Percentiles rank a stretch among this genome's conserved stretches.
Conservation (phyloP, 2,329 filamentous ascomycete species). For the Teratosphaeria viscida region DNA sequence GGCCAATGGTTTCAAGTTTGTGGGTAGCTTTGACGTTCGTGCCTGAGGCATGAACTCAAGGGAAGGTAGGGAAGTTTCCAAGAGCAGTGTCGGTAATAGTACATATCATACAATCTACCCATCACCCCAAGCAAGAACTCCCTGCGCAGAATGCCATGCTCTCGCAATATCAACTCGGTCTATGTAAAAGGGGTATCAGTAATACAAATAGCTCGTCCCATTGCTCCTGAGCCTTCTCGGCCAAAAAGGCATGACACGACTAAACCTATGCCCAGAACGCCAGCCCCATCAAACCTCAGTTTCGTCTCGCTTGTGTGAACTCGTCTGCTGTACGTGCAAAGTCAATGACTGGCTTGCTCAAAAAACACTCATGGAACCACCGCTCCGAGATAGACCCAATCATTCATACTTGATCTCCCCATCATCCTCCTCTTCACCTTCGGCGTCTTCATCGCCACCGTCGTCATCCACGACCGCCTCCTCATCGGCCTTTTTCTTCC, state of each 20-base stretch:
- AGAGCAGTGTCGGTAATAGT: background rate
- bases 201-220: background rate
- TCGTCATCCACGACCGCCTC: conserved; percentile 14
- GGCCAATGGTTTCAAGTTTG: too few species aligned
- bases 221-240: background rate
- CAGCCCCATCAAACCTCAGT: too few species aligned
- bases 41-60: background rate
- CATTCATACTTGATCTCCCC: conserved; percentile 12
- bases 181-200: background rate
- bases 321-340: background rate
- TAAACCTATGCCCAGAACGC: too few species aligned
- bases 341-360: background rate
- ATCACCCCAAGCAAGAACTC: background rate
- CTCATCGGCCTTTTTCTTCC: conserved; percentile 23
- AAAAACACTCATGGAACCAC: background rate
- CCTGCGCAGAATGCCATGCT: background rate
- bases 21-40: background rate
- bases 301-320: too few species aligned
- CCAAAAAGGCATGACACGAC: background rate
- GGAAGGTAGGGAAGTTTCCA: background rate
- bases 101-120: background rate
- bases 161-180: background rate
- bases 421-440: conserved; percentile 8
- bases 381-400: background rate
- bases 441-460: conserved; percentile 9